phyloP scores from a whole-genome alignment of 345 rosid genomes.

The Noccaea caerulescens region DNA sequence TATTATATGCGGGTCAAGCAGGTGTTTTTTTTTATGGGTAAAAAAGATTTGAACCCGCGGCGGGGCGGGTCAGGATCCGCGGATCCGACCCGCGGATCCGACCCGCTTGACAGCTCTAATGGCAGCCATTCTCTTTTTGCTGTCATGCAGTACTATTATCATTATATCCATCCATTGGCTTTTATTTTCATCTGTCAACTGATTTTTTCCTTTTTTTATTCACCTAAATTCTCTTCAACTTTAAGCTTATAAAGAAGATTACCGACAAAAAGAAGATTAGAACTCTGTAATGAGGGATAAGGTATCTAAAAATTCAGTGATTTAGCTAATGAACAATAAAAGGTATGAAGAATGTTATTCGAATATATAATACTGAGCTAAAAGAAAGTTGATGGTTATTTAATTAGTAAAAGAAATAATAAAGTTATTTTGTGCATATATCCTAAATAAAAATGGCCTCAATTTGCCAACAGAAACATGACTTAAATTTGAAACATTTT shows the following conservation, averaged over 20 bases:
- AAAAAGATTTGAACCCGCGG: too few relatives aligned
- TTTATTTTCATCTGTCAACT: slow-evolving; percentile 9
- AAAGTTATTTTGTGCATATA: too few relatives aligned
- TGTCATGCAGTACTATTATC: slow-evolving; percentile 34
- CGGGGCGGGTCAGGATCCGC: too few relatives aligned
- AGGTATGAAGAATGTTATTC: slow-evolving; percentile 37
- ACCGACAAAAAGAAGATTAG: slow-evolving; percentile 36
- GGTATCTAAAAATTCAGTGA: slow-evolving; percentile 30
- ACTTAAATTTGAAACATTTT: too few relatives aligned
- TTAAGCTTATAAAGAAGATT: not conserved
- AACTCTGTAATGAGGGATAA: slow-evolving; percentile 28
- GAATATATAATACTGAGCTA: slow-evolving; percentile 20
- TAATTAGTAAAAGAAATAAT: too few relatives aligned
- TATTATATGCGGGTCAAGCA: too few relatives aligned
- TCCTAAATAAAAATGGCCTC: too few relatives aligned
- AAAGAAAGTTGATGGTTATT: too few relatives aligned
- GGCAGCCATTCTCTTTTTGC: slow-evolving; percentile 42
- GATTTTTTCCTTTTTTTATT: not conserved
- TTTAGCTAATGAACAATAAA: not conserved
- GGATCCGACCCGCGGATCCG: too few relatives aligned
- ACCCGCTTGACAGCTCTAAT: too few relatives aligned
- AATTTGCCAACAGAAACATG: too few relatives aligned
- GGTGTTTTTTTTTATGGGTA: too few relatives aligned
- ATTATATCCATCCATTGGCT: slow-evolving; percentile 39
- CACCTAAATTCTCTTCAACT: not conserved